These are phyloP conservation scores for Mycena haematopus DNA, from an alignment of 768 basidiomycete species.

Conservation along the genomic window DNA sequence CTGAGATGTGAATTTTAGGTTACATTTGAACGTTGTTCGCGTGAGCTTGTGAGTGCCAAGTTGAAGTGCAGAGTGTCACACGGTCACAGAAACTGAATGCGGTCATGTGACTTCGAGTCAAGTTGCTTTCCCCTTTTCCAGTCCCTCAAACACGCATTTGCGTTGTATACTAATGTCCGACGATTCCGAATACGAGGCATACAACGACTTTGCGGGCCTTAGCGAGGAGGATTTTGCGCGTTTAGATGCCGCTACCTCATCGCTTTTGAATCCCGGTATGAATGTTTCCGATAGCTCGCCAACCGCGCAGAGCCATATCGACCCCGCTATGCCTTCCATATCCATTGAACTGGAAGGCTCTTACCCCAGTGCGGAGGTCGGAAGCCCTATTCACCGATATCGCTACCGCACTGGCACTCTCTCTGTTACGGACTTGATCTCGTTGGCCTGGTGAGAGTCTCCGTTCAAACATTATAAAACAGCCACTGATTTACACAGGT, in stretches of 20 bases:
- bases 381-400: conserved; percentile 51
- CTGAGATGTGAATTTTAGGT: too few relatives aligned
- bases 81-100: neutral
- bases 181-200: conserved; percentile 50
- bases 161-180: conserved; percentile 7
- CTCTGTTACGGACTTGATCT: conserved; percentile 68
- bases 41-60: too few relatives aligned
- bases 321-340: conserved; percentile 40
- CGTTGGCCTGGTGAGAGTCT: conserved; percentile 66
- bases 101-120: neutral
- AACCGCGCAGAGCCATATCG: conserved; percentile 15
- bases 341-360: conserved; percentile 41
- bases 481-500: too few relatives aligned
- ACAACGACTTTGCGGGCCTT: conserved; percentile 60
- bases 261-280: conserved; percentile 22
- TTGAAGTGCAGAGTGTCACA: neutral
- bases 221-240: conserved; percentile 61
- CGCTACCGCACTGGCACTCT: conserved; percentile 50
- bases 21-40: too few relatives aligned
- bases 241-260: conserved; percentile 48
- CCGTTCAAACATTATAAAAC: conserved; percentile 15
- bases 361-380: neutral
- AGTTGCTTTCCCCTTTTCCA: too few relatives aligned
- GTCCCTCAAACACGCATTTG: too few relatives aligned
- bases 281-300: neutral